Evolutionary conservation across 495 filamentous ascomycete genomes (phyloP), one percentile per base, ranked within the genome.

Genomic region (Daldinia childiae): DNA sequence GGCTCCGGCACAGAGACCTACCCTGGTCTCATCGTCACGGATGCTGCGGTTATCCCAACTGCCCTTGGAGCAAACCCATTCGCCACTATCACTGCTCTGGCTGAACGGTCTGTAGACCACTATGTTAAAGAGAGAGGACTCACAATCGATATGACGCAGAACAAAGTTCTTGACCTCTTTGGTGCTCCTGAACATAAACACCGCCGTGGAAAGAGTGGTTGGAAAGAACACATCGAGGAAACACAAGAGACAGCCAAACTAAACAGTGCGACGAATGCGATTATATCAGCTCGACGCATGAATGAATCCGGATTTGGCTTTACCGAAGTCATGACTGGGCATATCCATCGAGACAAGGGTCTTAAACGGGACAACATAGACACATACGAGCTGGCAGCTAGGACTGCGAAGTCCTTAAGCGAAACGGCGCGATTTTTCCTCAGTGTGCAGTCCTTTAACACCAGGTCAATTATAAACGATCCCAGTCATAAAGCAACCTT

Each of bases 61-160:
- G 83, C 88, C n/a, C 77, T 92, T 12, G 88, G 88, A 30, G 87
- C 88, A 12, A 92, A 92, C 71, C 89, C 89, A n/a, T 86, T 90
- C 62, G 90, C 88, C 15, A 92, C 89, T 3, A 91, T 91, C 39
- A 84, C 89, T 0, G 89, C 90, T 19, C 81, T 92, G 26, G 87
- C 90, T 0, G 89, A 91, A 77, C 82, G 90, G 32, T 86, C 85
- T 0, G 81, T 91, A 9, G 84, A 86, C 57, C 76, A 78, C 3
- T 83, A 88, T 51, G 78, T 81, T 6, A 65, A 74, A 63, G 75
- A 79, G 38, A 61, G 80, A 12, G 70, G 74, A 1, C 80, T 88
- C 30, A 65, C 60, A 19, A 86, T 90, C 61, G 83, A 86, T 75
- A 74, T 82, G 1, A 83, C 83, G 17, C 71, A 70, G 57, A 92